Evolutionary conservation across 2,329 filamentous ascomycete genomes (phyloP).

Genomic region (Aspergillus fumigatus): DNA sequence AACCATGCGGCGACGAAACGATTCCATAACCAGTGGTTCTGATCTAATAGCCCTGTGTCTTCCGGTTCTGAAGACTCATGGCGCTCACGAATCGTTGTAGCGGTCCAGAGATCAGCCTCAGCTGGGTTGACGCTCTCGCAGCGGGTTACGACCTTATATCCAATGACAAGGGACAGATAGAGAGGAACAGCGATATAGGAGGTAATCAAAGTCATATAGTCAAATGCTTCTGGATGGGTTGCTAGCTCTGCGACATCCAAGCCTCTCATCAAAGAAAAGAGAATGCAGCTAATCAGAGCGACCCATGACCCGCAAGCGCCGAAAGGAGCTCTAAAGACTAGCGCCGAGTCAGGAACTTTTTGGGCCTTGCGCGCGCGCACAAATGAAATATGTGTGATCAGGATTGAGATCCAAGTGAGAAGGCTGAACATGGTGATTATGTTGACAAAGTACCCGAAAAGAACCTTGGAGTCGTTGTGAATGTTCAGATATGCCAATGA

Average conservation of each 20-base stretch:
- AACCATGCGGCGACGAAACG: slow-evolving; percentile 6
- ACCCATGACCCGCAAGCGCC: slow-evolving; percentile 64
- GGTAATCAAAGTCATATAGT: slow-evolving; percentile 69
- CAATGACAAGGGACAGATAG: slow-evolving; percentile 64
- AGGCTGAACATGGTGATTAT: slow-evolving; percentile 62
- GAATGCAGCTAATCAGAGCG: slow-evolving; percentile 62
- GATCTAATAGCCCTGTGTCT: background rate
- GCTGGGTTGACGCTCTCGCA: slow-evolving; percentile 52
- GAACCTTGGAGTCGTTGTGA: slow-evolving; percentile 48
- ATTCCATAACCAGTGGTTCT: background rate
- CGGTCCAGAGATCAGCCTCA: slow-evolving; percentile 63
- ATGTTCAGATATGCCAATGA: slow-evolving; percentile 66
- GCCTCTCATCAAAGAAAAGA: slow-evolving; percentile 77
- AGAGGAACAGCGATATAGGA: slow-evolving; percentile 72
- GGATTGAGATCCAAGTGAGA: slow-evolving; percentile 63
- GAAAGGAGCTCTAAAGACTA: slow-evolving; percentile 65
- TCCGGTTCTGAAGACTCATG: slow-evolving; percentile 40
- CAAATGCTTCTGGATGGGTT: slow-evolving; percentile 49
- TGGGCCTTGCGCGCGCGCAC: slow-evolving; percentile 59
- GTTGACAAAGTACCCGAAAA: slow-evolving; percentile 64
- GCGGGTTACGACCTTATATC: slow-evolving; percentile 57
- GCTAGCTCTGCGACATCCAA: slow-evolving; percentile 58
- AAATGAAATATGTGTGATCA: slow-evolving; percentile 64
- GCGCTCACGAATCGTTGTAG: slow-evolving; percentile 65
- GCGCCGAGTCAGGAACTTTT: slow-evolving; percentile 49